A percentile compares a stretch with the other conserved stretches of the same genome.
These are phyloP conservation scores for Naegleria gruberi DNA, from an alignment of 208 protist species.

Conservation along the genomic window DNA sequence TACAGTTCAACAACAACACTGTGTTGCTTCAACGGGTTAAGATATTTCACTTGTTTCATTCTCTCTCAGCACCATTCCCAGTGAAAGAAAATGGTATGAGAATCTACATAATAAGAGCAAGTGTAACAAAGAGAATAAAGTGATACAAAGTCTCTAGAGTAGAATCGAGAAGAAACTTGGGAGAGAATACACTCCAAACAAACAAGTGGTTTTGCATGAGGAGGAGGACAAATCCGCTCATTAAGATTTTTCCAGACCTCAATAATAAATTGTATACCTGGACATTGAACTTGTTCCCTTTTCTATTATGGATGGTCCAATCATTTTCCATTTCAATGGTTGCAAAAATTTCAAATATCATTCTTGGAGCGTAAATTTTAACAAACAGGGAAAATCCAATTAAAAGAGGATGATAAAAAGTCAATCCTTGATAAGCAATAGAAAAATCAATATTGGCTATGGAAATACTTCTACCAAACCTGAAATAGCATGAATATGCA, in stretches of 20 bases:
- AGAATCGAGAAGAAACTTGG: neutral
- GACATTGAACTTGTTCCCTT: too few relatives aligned
- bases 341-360: neutral
- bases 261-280: neutral
- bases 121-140: neutral
- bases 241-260: neutral
- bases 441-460: constrained; percentile 10
- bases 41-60: too few relatives aligned
- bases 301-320: too few relatives aligned
- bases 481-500: neutral
- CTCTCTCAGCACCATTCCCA: too few relatives aligned
- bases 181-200: constrained; percentile 20
- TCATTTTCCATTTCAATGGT: too few relatives aligned
- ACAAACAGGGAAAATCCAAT: neutral
- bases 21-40: too few relatives aligned
- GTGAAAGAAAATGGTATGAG: too few relatives aligned
- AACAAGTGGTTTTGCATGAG: constrained; percentile 5
- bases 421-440: constrained; percentile 1
- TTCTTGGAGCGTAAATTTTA: neutral
- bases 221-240: neutral
- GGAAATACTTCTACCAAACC: neutral
- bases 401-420: neutral
- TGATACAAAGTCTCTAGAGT: neutral
- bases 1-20: too few relatives aligned
- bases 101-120: too few relatives aligned